Evolutionary conservation across 805 yeast genomes (phyloP), one percentile per base, ranked within the genome.

Genomic region (Candida lessepsii): DNA sequence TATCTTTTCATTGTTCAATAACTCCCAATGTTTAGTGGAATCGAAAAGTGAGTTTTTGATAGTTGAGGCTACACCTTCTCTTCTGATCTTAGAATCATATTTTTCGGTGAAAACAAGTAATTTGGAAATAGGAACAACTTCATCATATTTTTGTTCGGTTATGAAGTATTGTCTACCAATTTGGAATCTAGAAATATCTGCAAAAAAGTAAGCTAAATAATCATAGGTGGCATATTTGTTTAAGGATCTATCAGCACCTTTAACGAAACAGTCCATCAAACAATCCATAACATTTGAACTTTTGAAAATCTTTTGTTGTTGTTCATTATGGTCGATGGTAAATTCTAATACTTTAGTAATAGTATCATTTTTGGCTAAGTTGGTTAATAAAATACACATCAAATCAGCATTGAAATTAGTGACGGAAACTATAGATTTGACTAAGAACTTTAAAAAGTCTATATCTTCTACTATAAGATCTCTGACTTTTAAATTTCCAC

Each of bases 21-120:
- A 66, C 17, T 57, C 60, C 51, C 63, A 63, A 57, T 91, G 98
- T 25, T 76, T 61, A 29, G 80, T 77, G 1, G 86, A 70, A 56
- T 90, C 96, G 54, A 91, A 91, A 36, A 91, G 66, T 0, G 91
- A 77, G 62, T 91, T 91, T 60, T 93, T 91, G 51, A 93, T 86
- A 2, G 96, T 85, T 4, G 95, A 84, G 1, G 95, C 95, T 27
- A 87, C 90, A 55, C 96, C 97, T 57, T 85, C 90, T 63, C 98
- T 76, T 65, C 98, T 80, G 18, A 79, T 78, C 52, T 78, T 79
- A 10, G 86, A 72, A 54, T 84, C 90, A 49, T 81, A 84, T 53
- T 81, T 78, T 56, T 86, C 90, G 4, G 96, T 84, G 63, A 88
- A 89, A 0, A 81, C 93, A 44, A 86, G 68, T 19, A 89, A 62